These are phyloP conservation scores for Cryptococcus amylolentus DNA, from an alignment of 1,284 basidiomycete genomes.

Conservation along the genomic window DNA sequence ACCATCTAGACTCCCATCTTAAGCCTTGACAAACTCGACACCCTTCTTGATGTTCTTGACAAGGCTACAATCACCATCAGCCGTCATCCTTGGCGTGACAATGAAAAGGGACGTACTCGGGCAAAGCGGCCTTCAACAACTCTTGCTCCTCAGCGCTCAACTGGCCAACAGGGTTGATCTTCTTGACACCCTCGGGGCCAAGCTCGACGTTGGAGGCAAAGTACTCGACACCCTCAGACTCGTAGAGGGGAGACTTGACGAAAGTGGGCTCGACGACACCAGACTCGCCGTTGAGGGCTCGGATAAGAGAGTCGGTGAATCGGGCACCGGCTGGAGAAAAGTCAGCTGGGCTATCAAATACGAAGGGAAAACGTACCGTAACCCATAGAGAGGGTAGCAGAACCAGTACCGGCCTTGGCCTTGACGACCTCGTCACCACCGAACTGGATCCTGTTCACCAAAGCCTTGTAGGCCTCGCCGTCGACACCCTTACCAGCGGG, in stretches of 20 bases:
- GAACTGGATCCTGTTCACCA: conserved; percentile 89
- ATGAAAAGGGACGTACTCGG: conserved; percentile 56
- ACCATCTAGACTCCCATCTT: conserved; percentile 1
- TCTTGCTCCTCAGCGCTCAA: conserved; percentile 77
- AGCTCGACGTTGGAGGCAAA: conserved; percentile 83
- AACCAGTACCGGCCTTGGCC: conserved; percentile 84
- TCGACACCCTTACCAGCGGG: conserved; percentile 58
- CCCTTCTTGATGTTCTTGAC: conserved; percentile 98
- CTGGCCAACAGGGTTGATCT: conserved; percentile 75
- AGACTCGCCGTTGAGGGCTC: conserved; percentile 82
- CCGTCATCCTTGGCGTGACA: neutral
- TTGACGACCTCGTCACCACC: conserved; percentile 90
- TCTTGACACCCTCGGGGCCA: conserved; percentile 81
- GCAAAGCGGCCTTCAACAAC: conserved; percentile 80
- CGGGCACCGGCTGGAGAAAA: conserved; percentile 64
- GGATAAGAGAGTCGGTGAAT: conserved; percentile 74
- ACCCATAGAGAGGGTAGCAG: conserved; percentile 85
- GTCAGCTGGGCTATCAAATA: neutral
- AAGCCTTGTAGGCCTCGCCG: conserved; percentile 57
- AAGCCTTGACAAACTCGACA: conserved; percentile 63
- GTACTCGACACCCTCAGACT: conserved; percentile 70
- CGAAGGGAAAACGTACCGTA: conserved; percentile 54
- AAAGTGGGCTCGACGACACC: conserved; percentile 80
- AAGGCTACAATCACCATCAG: conserved; percentile 49
- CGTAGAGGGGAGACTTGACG: conserved; percentile 75